phyloP scores from a whole-genome alignment of 202 grass and related monocot species.

The Carex arenaria region DNA sequence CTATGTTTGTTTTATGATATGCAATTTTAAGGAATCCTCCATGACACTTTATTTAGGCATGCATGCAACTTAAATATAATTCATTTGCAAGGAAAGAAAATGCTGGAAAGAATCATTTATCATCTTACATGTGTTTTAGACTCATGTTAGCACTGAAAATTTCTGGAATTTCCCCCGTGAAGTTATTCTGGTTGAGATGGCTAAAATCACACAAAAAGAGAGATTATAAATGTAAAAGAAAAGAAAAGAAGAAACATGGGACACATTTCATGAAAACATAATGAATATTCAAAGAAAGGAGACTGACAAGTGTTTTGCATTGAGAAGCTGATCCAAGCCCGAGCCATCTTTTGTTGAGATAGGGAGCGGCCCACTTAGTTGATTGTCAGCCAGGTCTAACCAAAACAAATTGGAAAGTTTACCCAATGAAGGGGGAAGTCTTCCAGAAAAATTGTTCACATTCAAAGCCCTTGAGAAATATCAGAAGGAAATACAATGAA shows the following conservation, averaged over 20 bases:
- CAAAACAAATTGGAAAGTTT: conserved; percentile 49
- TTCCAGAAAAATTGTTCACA: conserved; percentile 54
- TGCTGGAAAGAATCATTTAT: not conserved
- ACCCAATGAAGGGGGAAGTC: conserved; percentile 63
- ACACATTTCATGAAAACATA: not conserved
- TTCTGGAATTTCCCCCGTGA: conserved; percentile 51
- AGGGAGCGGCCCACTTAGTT: conserved; percentile 50
- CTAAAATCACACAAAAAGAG: conserved; percentile 27
- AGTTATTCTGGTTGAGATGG: conserved; percentile 63
- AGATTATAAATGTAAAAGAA: conserved; percentile 4
- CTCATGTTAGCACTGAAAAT: conserved; percentile 44
- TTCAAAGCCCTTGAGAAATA: conserved; percentile 51
- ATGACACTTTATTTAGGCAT: not conserved
- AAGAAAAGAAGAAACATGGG: not conserved
- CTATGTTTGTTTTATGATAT: not conserved
- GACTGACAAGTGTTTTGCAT: conserved; percentile 56
- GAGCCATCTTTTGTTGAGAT: conserved; percentile 40
- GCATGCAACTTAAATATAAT: not conserved
- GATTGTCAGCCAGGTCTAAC: conserved; percentile 67
- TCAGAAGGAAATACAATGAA: not conserved
- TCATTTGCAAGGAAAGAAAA: conserved; percentile 7
- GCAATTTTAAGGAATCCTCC: not conserved
- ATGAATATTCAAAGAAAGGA: not conserved
- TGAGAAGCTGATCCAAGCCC: conserved; percentile 69
- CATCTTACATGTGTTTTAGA: conserved; percentile 66